Evolutionary conservation across 2,329 filamentous ascomycete genomes (phyloP), one percentile per base, ranked within the genome.

Genomic region (Calonectria henricotiae): DNA sequence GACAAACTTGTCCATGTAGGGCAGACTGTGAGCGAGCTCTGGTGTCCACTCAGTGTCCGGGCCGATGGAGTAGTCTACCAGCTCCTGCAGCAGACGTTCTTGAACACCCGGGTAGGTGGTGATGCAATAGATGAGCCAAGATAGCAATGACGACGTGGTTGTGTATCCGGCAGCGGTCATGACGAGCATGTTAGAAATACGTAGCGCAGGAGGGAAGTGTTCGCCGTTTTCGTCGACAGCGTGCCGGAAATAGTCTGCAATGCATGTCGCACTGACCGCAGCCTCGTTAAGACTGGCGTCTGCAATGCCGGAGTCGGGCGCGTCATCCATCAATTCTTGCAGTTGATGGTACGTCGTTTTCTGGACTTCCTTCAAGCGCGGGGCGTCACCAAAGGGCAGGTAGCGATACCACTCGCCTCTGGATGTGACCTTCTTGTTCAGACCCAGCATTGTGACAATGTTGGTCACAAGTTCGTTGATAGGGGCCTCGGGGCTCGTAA

Each of bases 1-100:
- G 51, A 55, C 51, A 23, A 55, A 55, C 32, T 55, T 55, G n/a
- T 55, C 51, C 51, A 55, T 37, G 32, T 55, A 55, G 32, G 51
- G 51, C 32, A 55, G 13, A 8, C 51, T 15, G 32, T 55, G 51
- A 5, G 51, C 51, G 17, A 55, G 51, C 5, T 55, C 51, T 15
- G 51, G 51, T 5, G 32, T 55, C 51, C 51, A 55, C 51, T 55
- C 51, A 11, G 51, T 55, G n/a, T 55, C 51, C 3, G 51, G 51
- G 3, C 51, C 32, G 5, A 55, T 55, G 11, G 4, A 7, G n/a
- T 25, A 23, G n/a, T 55, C 51, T 1, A 55, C n/a, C 2, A 55
- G 51, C 5, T 55, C 51, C 9, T 55, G 51, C 5, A 55, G 32
- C 2, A 55, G 51, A 20, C 51, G 51, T 2, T 55, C 32, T 12